These are phyloP conservation scores for Alternaria solani DNA, from an alignment of 2,329 filamentous ascomycete genomes.

Conservation along the genomic window DNA sequence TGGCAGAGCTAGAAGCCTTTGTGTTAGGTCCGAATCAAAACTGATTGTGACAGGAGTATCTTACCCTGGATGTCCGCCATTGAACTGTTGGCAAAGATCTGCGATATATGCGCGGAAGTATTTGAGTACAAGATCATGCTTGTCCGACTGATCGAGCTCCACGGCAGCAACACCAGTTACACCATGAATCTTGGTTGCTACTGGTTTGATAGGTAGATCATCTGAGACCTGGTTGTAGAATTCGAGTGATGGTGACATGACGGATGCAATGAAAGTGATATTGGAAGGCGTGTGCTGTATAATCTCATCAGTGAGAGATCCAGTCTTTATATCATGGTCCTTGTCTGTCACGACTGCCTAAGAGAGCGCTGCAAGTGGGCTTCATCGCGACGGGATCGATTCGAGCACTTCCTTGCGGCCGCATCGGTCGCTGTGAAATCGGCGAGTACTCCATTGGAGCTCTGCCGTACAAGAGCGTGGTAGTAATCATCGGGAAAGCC, in stretches of 20 bases:
- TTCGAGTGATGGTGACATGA: slow-evolving; percentile 20
- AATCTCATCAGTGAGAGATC: not conserved
- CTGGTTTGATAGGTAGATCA: slow-evolving; percentile 18
- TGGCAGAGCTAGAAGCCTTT: slow-evolving; percentile 31
- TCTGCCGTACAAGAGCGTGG: not conserved
- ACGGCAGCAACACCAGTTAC: slow-evolving; percentile 15
- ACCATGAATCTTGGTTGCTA: slow-evolving; percentile 19
- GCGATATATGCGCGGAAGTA: slow-evolving; percentile 49
- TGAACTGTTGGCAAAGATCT: slow-evolving; percentile 74
- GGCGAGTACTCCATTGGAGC: not conserved
- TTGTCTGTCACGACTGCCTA: not conserved
- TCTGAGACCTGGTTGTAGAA: slow-evolving; percentile 18
- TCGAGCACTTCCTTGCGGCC: not conserved
- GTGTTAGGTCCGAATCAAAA: not conserved
- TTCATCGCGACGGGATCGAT: not conserved
- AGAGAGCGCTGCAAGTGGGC: not conserved
- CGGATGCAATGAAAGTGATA: not conserved
- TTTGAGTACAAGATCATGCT: slow-evolving; percentile 15
- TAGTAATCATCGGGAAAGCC: not conserved
- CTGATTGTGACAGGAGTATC: slow-evolving; percentile 37
- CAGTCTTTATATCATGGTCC: not conserved
- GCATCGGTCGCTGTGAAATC: not conserved
- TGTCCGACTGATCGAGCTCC: slow-evolving; percentile 7
- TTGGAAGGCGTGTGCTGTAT: not conserved
- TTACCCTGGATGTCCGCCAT: slow-evolving; percentile 68